Base-by-base conservation (phyloP, 2,329 filamentous ascomycete species). In the Colletotrichum spaethianum region DNA sequence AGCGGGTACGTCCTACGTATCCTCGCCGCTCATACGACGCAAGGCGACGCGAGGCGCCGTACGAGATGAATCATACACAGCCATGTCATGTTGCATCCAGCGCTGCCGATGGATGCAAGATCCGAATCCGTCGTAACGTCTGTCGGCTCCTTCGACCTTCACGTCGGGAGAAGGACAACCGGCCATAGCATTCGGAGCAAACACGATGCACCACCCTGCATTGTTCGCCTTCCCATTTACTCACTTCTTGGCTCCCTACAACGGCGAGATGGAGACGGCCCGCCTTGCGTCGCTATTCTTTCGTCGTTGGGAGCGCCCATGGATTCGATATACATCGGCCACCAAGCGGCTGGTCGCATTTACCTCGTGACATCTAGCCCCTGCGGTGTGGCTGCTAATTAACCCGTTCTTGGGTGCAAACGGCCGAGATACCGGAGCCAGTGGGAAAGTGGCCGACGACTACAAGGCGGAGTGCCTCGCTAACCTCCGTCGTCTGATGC, bases 351-450 rank as follows among this genome's bases (percentile, higher is more conserved):
- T 62, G 66, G 38, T 46, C 50, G 57, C 52, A 63, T 68, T 56
- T 61, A 28, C 57, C 60, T 70, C 53, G 56, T 50, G 46, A 56
- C 57, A 33, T 50, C 28, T 50, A 50, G 46, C 26, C 57, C 33
- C 33, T 53, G 59, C 38, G 44, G 52, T 55, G 69, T 72, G 65
- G 69, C 59, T 63, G 59, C 61, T 63, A 63, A 69, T 64, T 48
- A 60, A 60, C 28, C 44, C 38, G 56, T 60, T 69, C 53, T 60
- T 72, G 52, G 59, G 64, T 59, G 42, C 64, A 63, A 56, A 42
- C 42, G 57, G 59, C 52, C 59, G 65, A 72, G 56, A 55, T 59
- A 60, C 52, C 68, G 65, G 65, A 48, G 69, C 69, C 52, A 53
- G 31, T 63, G 52, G 36, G 65, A 53, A 59, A 52, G 59, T 71